Conservation (phyloP, 2,329 filamentous ascomycete species). For the Alternaria rosae region DNA sequence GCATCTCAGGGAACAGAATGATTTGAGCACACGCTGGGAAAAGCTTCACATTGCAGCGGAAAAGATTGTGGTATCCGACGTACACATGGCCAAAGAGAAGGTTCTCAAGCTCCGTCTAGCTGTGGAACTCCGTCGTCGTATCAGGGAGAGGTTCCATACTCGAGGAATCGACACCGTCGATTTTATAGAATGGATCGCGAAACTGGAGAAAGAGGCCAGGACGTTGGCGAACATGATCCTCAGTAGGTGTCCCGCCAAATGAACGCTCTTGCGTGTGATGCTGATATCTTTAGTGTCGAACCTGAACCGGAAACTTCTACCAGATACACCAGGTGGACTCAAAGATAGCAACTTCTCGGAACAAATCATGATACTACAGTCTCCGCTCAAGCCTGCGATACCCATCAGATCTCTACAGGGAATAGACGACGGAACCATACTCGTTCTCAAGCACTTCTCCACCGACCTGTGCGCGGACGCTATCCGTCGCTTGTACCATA, state of each 20-base stretch:
- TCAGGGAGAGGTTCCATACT: constrained; percentile 32
- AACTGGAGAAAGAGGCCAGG: constrained; percentile 28
- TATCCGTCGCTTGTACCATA: constrained; percentile 32
- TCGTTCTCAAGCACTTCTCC: constrained; percentile 39
- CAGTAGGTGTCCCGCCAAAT: background rate
- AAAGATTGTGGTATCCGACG: constrained; percentile 15
- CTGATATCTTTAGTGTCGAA: constrained; percentile 23
- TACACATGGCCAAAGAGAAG: constrained; percentile 27
- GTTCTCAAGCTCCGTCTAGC: constrained; percentile 31
- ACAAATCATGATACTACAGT: constrained; percentile 32
- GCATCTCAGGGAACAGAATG: constrained; percentile 25
- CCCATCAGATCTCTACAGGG: constrained; percentile 27
- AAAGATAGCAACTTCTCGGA: background rate
- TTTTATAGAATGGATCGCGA: constrained; percentile 34
- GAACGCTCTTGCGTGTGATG: background rate
- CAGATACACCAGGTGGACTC: constrained; percentile 22
- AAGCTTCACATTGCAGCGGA: constrained; percentile 25
- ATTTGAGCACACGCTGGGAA: constrained; percentile 27
- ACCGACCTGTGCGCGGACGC: constrained; percentile 31
- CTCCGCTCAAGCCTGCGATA: constrained; percentile 31
- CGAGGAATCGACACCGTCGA: constrained; percentile 26
- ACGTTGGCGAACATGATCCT: constrained; percentile 28
- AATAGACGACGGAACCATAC: constrained; percentile 36
- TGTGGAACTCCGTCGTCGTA: constrained; percentile 28
- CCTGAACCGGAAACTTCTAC: constrained; percentile 24